Evolutionary conservation across 2,329 filamentous ascomycete species (phyloP).

Genomic region (Colletotrichum sidae): DNA sequence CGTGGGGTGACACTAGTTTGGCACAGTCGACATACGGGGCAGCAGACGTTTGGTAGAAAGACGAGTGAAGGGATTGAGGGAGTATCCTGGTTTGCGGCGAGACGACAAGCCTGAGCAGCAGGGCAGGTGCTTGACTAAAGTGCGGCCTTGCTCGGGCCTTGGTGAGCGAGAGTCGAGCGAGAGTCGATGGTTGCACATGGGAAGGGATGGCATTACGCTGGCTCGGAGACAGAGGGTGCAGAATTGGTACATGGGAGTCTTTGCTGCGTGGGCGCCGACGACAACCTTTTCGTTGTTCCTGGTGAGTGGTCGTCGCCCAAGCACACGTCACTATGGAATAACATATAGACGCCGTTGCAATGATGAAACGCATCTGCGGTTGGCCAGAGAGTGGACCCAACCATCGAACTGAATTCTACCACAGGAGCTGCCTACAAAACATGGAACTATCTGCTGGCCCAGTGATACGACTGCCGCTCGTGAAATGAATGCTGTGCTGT

Average conservation of each 20-base stretch:
- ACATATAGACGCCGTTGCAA: neutral
- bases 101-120: no score
- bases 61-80: neutral
- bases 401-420: slow-evolving; percentile 5
- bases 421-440: slow-evolving; percentile 18
- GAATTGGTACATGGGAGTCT: neutral
- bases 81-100: no score
- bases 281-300: neutral
- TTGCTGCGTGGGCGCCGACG: neutral
- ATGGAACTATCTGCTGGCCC: neutral
- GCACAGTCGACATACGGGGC: slow-evolving; percentile 30
- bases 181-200: no score
- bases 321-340: neutral
- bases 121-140: no score
- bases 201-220: no score
- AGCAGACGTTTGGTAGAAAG: slow-evolving; percentile 24
- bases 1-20: slow-evolving; percentile 32
- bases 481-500: no score
- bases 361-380: neutral
- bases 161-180: no score
- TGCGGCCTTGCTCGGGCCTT: no score
- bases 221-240: no score
- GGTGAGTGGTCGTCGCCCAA: no score
- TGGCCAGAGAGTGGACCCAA: neutral
- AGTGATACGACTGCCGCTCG: neutral